Base-by-base conservation (phyloP, 1,139 yeast genomes). In the Spencermartinsiella ligniputridi region DNA sequence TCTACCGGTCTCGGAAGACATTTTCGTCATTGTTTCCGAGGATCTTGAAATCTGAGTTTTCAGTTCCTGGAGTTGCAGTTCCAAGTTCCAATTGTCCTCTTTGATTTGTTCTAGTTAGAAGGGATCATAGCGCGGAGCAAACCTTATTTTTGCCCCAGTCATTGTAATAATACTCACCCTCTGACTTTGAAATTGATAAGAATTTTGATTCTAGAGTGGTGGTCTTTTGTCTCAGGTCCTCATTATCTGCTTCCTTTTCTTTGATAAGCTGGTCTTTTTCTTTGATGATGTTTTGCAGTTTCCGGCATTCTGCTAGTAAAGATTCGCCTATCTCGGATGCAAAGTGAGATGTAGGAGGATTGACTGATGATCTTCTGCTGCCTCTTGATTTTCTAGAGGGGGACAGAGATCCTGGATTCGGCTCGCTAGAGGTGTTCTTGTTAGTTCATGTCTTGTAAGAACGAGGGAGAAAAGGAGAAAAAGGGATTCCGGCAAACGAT, bases 241-340 rank as follows among this genome's bases (percentile, higher is more conserved):
- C 67, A 40, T 70, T 68, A 34, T 78, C 81, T 6, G 71, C 74
- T 32, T 67, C 67, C 9, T 73, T 62, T 4, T 70, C 58, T 50
- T 71, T 50, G 18, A 59, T 46, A 46, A 75, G 73, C 52, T 71
- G 72, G 45, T 75, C 78, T 58, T 81, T 83, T 49, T 83, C 90
- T 30, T 53, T 52, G n/a, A 63, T 47, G 27, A 55, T 55, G 6
- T 83, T 81, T 44, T 81, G 85, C 46, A 88, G 71, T 50, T 83
- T 72, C 52, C 97, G 76, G 58, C 96, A 87, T 65, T 89, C 95
- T 21, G 76, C 70, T 22, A 89, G 71, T 49, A 89, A 69, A 44
- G 82, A 83, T 58, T 88, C 95, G 63, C 94, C 84, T 50, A 89
- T 68, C 1, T 88, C 94, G 44, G 89, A 84, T 3, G 86, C 87